A percentile compares a stretch with the other conserved stretches of the same genome.
Conservation (phyloP, 345 rosid species). For the Brassica carinata region DNA sequence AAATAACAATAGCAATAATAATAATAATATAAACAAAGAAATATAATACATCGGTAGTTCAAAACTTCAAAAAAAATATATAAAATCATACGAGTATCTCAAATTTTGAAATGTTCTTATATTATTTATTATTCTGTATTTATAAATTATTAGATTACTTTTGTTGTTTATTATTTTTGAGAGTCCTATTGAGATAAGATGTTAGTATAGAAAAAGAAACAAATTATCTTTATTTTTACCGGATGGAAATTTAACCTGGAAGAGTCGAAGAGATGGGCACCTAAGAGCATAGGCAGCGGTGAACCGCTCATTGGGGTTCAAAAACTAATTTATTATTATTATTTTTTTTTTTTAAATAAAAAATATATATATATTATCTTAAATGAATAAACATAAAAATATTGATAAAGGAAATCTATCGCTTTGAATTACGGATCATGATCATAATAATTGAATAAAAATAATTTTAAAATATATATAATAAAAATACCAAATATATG, state of each 20-base stretch:
- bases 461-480: too few relatives aligned
- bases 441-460: too few relatives aligned
- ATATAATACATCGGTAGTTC: not conserved
- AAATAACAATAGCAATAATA: not conserved
- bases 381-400: too few relatives aligned
- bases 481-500: too few relatives aligned
- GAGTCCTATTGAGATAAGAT: not conserved
- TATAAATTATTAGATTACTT: not conserved
- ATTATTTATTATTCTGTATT: not conserved
- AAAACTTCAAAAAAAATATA: not conserved
- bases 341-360: too few relatives aligned
- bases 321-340: too few relatives aligned
- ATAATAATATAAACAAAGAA: not conserved
- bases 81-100: not conserved
- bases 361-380: too few relatives aligned
- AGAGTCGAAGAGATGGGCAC: not conserved
- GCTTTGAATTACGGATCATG: too few relatives aligned
- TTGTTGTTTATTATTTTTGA: not conserved
- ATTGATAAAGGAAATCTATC: too few relatives aligned
- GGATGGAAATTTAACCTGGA: not conserved
- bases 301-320: too few relatives aligned
- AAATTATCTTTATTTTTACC: not conserved
- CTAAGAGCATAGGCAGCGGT: not conserved
- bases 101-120: not conserved
- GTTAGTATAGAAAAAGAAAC: not conserved